Percentiles rank a stretch among this genome's conserved stretches.
Conservation (phyloP, 2,329 filamentous ascomycete species). For the Ascocoryne sarcoides region DNA sequence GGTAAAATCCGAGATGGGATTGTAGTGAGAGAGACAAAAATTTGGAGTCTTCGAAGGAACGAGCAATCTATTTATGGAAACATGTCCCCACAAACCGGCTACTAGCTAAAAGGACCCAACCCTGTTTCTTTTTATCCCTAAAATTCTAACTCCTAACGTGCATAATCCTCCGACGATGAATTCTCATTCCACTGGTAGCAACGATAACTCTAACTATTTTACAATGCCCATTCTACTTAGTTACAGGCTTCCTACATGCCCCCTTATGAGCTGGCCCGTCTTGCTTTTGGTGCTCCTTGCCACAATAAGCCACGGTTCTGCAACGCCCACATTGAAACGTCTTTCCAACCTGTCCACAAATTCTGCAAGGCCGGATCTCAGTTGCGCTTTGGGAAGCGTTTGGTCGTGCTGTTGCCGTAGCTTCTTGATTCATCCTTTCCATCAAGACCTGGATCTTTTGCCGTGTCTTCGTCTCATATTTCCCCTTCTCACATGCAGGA, state of each 20-base stretch:
- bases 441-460: not conserved
- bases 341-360: not conserved
- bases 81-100: too few relatives aligned
- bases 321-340: not conserved
- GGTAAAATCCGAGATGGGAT: too few relatives aligned
- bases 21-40: too few relatives aligned
- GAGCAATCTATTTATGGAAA: too few relatives aligned
- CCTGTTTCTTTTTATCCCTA: too few relatives aligned
- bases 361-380: not conserved
- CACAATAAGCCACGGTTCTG: not conserved
- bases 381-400: not conserved
- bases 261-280: not conserved
- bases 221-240: too few relatives aligned
- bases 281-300: not conserved
- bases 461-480: not conserved
- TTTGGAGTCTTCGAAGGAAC: too few relatives aligned
- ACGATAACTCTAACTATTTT: too few relatives aligned
- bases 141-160: too few relatives aligned
- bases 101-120: too few relatives aligned
- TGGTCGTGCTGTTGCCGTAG: not conserved
- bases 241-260: slow-evolving; percentile 25
- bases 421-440: not conserved
- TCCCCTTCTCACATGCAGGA: not conserved
- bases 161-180: too few relatives aligned
- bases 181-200: too few relatives aligned